Evolutionary conservation across 2,329 filamentous ascomycete genomes (phyloP).

Genomic region (Geoglossum cookeanum): DNA sequence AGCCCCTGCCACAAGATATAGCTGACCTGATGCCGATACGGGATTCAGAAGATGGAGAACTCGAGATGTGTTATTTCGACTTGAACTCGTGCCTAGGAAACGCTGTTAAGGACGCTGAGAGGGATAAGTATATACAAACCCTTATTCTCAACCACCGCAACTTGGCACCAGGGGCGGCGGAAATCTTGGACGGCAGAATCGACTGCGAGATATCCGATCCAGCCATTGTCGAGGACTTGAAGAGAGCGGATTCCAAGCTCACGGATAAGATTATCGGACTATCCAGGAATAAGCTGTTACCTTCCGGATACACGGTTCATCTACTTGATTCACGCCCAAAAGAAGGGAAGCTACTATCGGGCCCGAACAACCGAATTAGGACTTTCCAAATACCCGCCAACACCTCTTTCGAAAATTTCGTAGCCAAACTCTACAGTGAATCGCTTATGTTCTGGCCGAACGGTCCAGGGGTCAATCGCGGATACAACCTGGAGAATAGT

Average conservation of each 20-base stretch:
- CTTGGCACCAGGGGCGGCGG: neutral
- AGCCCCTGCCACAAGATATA: neutral
- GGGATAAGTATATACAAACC: neutral
- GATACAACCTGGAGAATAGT: neutral
- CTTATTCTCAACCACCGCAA: neutral
- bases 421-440: neutral
- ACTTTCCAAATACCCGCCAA: neutral
- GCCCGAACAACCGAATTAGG: neutral
- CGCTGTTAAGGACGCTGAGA: neutral
- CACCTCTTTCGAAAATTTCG: neutral
- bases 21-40: neutral
- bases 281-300: neutral
- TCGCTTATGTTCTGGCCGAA: neutral
- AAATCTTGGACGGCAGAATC: neutral
- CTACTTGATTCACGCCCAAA: neutral
- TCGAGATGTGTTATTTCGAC: neutral
- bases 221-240: neutral
- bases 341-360: neutral
- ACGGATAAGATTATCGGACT: neutral
- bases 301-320: neutral
- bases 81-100: neutral
- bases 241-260: neutral
- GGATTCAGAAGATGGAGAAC: neutral
- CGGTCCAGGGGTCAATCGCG: neutral
- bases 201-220: neutral